Evolutionary conservation across 2,329 filamentous ascomycete genomes (phyloP).

Genomic region (Apiospora marii): DNA sequence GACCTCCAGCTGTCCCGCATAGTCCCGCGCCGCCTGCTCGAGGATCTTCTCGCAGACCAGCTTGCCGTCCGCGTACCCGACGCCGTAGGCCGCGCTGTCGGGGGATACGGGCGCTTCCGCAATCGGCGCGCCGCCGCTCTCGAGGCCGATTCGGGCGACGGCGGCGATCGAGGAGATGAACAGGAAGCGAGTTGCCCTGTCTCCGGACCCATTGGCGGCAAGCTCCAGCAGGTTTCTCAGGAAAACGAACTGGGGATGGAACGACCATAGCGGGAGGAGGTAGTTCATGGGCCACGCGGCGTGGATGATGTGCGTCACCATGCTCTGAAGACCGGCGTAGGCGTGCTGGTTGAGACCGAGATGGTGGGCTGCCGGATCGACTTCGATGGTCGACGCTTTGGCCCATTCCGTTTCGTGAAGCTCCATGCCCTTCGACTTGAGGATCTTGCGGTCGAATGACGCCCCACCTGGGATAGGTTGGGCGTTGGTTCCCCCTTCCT

Average conservation of each 20-base stretch:
- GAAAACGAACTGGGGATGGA: constrained; percentile 34
- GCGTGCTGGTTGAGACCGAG: constrained; percentile 30
- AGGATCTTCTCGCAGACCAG: constrained; percentile 36
- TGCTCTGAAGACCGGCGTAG: constrained; percentile 28
- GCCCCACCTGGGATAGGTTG: constrained; percentile 3
- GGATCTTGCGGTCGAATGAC: not conserved
- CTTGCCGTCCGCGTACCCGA: constrained; percentile 37
- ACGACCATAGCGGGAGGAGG: constrained; percentile 31
- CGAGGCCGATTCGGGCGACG: not conserved
- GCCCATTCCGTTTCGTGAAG: constrained; percentile 6
- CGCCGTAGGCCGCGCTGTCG: constrained; percentile 30
- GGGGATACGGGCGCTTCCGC: constrained; percentile 26
- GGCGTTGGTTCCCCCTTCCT: constrained; percentile 27
- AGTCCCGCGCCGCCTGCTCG: constrained; percentile 27
- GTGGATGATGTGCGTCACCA: constrained; percentile 34
- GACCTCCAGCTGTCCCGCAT: constrained; percentile 29
- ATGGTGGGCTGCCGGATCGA: constrained; percentile 30
- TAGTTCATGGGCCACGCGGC: constrained; percentile 39
- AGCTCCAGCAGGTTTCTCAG: constrained; percentile 33
- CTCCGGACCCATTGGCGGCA: constrained; percentile 25
- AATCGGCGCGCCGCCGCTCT: not conserved
- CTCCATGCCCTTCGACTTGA: not conserved
- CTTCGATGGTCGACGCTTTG: constrained; percentile 31
- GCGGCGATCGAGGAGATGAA: constrained; percentile 9
- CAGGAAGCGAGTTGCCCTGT: not conserved